Base-by-base conservation (phyloP, 495 filamentous ascomycete species). In the Clohesyomyces aquaticus region DNA sequence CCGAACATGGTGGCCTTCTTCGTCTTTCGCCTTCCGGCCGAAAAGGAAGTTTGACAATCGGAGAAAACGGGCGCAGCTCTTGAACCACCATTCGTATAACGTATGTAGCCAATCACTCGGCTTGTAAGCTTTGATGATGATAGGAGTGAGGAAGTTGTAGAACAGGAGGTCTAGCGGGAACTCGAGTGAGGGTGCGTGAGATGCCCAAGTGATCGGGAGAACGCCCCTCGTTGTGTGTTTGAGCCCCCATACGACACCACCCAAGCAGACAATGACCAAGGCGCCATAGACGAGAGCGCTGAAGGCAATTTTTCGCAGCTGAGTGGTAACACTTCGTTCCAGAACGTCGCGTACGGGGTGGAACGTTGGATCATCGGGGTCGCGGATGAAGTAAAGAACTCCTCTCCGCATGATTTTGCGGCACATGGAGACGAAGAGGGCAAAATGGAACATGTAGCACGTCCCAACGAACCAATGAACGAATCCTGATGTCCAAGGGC, bases 381-480 rank as follows among this genome's bases (percentile, higher is more conserved):
- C 94, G 45, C 94, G 89, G 68, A 99, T 98, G 76, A 99, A 99
- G 78, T 96, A 97, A 55, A 99, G 82, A 47, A 98, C 94, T 42
- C 94, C 94, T 51, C 80, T 88, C 62, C 94, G 85, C 87, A 99
- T 88, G 54, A 98, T 96, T 78, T 96, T 97, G 51, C 94, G 87
- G 76, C 94, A 99, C 94, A 99, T 98, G 43, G 93, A 92, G 46
- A 99, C 94, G 73, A 99, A 99, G 14, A 98, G 81, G 21, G 94
- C 94, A 73, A 99, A 99, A 73, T 99, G 94, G 75, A 99, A 99
- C 94, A 99, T 99, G 76, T 99, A 99, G 65, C 92, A 96, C 4
- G 94, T 99, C 21, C 94, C 94, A 50, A 96, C 86, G 73, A 99
- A 99, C 94, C 94, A 99, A 75, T 99, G 94, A 22, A 98, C 88